Base-by-base conservation (phyloP, 176 grass and related monocot species). In the Paspalum vaginatum region DNA sequence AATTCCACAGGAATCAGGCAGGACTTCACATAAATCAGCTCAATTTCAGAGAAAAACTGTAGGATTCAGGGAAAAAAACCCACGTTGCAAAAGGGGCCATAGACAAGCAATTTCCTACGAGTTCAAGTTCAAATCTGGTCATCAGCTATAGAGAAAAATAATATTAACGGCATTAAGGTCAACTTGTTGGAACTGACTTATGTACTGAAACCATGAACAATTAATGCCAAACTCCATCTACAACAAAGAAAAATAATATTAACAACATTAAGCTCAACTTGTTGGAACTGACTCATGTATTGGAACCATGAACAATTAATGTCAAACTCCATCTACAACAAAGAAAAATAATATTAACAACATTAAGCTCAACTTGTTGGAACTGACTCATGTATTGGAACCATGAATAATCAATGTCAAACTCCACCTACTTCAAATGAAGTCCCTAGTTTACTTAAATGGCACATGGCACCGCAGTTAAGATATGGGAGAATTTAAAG, bases 201-300 rank as follows among this genome's bases (percentile, higher is more conserved):
- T 47, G 22, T 22, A 61, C 65, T 81, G 20, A 44, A 70, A 71
- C 26, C 26, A 81, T 70, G 46, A 20, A 26, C 44, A 44, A 65
- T 74, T 55, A 44, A 65, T 63, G 55, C 74, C 22, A 5, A 74
- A 53, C n/a, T 83, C 32, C 48, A 83, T 37, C 21, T 43, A 43
- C 5, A 7, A 2, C 32, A 32, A 32, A 32, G 32, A 32, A 32
- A 32, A 32, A 32, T 32, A 32, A 32, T 32, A 32, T 32, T 32
- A 32, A 32, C 32, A 3, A 32, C 32, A 3, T 32, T 20, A 57
- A 57, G n/a, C 55, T 57, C n/a, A 57, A 20, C 20, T 54, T 17
- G 13, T 26, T 25, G 14, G 56, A 68, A 59, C 17, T 32, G 65
- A 50, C 40, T 57, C n/a, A 56, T 69, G 13, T 52, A 79, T 18